These are phyloP conservation scores for Pelargonium fulgidum DNA, from an alignment of 441 rosid genomes.

Conservation along the genomic window DNA sequence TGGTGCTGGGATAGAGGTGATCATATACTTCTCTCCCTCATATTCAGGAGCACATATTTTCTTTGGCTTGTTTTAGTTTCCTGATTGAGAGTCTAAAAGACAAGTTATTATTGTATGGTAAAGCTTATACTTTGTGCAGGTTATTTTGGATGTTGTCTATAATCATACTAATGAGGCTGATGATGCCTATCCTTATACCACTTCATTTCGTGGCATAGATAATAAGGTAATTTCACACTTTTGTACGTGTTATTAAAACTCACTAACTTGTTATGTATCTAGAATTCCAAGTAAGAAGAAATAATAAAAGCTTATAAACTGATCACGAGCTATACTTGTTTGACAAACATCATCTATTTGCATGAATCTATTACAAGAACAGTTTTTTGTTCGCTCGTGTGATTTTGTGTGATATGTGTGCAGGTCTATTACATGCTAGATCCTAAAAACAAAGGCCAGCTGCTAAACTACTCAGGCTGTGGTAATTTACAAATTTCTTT, in stretches of 20 bases:
- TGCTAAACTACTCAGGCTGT: conserved; percentile 82
- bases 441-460: conserved; percentile 40
- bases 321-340: background rate
- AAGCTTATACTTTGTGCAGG: conserved; percentile 39
- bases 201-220: conserved; percentile 95
- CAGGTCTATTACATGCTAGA: conserved; percentile 94
- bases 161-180: conserved; percentile 97
- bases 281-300: background rate
- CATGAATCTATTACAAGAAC: background rate
- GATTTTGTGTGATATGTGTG: conserved; percentile 8
- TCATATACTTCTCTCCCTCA: conserved; percentile 16
- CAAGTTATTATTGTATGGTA: conserved; percentile 4
- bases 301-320: background rate
- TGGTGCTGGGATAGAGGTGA: conserved; percentile 87
- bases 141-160: conserved; percentile 91
- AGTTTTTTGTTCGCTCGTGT: background rate
- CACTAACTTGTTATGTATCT: background rate
- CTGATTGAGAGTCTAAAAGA: conserved; percentile 16
- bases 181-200: conserved; percentile 67
- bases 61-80: conserved; percentile 1
- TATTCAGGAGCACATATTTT: conserved; percentile 8
- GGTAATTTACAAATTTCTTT: conserved; percentile 42
- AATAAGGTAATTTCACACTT: conserved; percentile 49
- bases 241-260: background rate
- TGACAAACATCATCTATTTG: background rate